Evolutionary conservation across 495 filamentous ascomycete genomes (phyloP).

Genomic region (Chlorociboria aeruginascens): DNA sequence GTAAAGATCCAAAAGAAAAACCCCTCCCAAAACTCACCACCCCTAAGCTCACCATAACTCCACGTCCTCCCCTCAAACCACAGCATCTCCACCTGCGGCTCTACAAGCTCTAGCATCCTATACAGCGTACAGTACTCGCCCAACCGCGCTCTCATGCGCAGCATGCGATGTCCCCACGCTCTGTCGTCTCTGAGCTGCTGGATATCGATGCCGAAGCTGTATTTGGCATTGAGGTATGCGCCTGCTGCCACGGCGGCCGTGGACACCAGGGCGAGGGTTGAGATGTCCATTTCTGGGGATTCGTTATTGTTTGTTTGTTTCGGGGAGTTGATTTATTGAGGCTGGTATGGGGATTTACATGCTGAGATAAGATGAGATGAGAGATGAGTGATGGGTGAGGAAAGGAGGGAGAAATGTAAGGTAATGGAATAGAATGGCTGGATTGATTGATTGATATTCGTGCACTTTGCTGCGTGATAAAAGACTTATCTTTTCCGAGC

Average conservation of each 20-base stretch:
- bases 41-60: slow-evolving; percentile 37
- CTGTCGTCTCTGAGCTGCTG: slow-evolving; percentile 23
- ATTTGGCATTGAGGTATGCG: slow-evolving; percentile 39
- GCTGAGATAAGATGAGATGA: too few relatives aligned
- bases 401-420: too few relatives aligned
- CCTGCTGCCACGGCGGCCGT: slow-evolving; percentile 31
- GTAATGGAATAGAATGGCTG: too few relatives aligned
- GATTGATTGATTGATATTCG: too few relatives aligned
- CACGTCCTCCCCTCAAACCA: slow-evolving; percentile 42
- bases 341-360: too few relatives aligned
- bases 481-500: too few relatives aligned
- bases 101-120: slow-evolving; percentile 30
- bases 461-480: too few relatives aligned
- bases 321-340: too few relatives aligned
- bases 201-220: slow-evolving; percentile 32
- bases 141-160: slow-evolving; percentile 27
- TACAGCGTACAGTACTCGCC: slow-evolving; percentile 34
- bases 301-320: too few relatives aligned
- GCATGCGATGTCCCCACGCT: slow-evolving; percentile 25
- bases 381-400: too few relatives aligned
- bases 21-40: slow-evolving; percentile 22
- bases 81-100: slow-evolving; percentile 27
- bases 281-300: slow-evolving; percentile 16
- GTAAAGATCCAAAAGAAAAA: not conserved
- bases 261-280: slow-evolving; percentile 24